Base-by-base conservation (phyloP, 2,329 filamentous ascomycete species). In the Venturia asperata region DNA sequence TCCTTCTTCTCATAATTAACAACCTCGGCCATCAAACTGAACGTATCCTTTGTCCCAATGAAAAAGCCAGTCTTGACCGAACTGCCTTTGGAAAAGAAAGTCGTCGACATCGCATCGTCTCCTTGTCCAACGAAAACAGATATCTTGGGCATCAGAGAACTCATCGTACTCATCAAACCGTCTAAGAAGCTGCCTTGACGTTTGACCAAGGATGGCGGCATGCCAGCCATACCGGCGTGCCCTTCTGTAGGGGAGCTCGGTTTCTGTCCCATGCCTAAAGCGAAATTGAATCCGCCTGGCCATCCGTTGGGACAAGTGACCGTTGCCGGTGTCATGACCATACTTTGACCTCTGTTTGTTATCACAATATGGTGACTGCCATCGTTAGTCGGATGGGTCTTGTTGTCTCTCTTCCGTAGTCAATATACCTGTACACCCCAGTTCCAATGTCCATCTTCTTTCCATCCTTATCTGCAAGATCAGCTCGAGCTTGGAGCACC, bases 11-110 rank as follows among this genome's bases (percentile, higher is more conserved):
- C 27, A 34, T 65, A 65, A 41, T 65, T 65, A 15, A 65, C 41
- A 9, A 64, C 60, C 60, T 65, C 64, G 13, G 60, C 43, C 19
- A 55, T 3, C 27, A 64, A 15, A 24, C n/a, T 43, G 39, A 64
- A 47, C 15, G 65, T 30, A 39, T 64, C 64, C 11, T 45, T 37
- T 39, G 21, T 42, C 5, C 60, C 42, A 24, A 65, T 63, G 37
- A 66, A 65, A 61, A 5, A 65, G 24, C 64, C 64, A 52, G 60
- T 64, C 64, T 65, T 65, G 41, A 65, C 42, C 17, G 58, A 2
- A n/a, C 27, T 37, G 42, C 47, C 42, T 21, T 45, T 45, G 39
- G 58, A 9, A 24, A 27, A 27, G 42, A 64, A 65, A 15, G 34
- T 17, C 9, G 34, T 39, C 10, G 58, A 41, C 17, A 39, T 27